Percentiles rank a stretch among this genome's conserved stretches.
These are phyloP conservation scores for Xylaria sp. DNA, from an alignment of 2,329 filamentous ascomycete species.

Conservation along the genomic window DNA sequence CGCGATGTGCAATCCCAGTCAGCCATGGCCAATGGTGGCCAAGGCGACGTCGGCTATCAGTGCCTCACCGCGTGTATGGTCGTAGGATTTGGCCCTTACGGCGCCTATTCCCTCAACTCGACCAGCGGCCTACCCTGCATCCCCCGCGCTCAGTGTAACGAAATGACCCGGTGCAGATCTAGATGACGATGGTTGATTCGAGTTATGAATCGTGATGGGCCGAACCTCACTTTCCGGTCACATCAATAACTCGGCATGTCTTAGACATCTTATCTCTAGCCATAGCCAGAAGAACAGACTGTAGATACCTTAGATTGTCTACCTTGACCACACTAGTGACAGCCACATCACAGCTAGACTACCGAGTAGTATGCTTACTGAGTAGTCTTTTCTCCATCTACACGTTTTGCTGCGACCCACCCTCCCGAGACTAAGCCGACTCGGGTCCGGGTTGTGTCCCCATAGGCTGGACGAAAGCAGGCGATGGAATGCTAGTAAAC, in stretches of 20 bases:
- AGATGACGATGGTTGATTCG: neutral
- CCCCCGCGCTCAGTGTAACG: slow-evolving; percentile 13
- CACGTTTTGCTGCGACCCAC: neutral
- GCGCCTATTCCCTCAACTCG: slow-evolving; percentile 36
- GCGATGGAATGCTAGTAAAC: slow-evolving; percentile 3
- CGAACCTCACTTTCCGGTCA: neutral
- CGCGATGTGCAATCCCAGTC: slow-evolving; percentile 34
- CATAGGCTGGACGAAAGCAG: neutral
- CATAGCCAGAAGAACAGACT: neutral
- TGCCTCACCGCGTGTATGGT: slow-evolving; percentile 33
- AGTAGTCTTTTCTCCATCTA: neutral
- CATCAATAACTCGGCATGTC: neutral
- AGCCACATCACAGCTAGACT: neutral
- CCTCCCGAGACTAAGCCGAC: neutral
- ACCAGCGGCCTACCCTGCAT: neutral
- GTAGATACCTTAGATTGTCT: too few relatives aligned
- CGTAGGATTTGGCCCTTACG: slow-evolving; percentile 30
- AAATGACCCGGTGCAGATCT: neutral
- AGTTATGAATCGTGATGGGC: neutral
- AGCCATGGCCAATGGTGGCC: slow-evolving; percentile 34
- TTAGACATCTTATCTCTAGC: too few relatives aligned
- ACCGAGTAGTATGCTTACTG: too few relatives aligned
- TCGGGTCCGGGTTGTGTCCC: slow-evolving; percentile 3
- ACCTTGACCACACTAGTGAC: neutral
- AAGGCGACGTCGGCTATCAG: slow-evolving; percentile 38